phyloP scores from a whole-genome alignment of 306 rosid genomes.

The apple (Malus domestica) region DNA sequence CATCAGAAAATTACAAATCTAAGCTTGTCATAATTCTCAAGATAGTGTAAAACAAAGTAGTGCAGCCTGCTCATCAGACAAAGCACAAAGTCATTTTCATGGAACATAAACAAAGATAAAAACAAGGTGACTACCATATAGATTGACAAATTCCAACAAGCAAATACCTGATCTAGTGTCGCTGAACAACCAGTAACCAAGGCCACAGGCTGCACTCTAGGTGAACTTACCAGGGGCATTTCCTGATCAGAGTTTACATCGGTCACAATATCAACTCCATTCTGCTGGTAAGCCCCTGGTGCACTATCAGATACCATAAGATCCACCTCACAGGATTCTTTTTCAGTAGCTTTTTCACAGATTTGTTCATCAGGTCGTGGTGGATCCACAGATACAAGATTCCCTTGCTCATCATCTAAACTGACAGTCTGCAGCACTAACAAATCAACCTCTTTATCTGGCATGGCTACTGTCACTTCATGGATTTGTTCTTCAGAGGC shows the following conservation, averaged over 20 bases:
- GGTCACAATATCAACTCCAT: conserved; percentile 21
- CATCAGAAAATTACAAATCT: background rate
- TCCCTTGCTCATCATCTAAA: conserved; percentile 5
- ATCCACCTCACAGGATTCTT: conserved; percentile 14
- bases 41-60: background rate
- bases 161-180: conserved; percentile 27
- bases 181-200: conserved; percentile 5
- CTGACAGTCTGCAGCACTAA: conserved; percentile 14
- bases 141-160: background rate
- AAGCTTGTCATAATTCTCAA: background rate
- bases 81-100: background rate
- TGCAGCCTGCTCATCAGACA: background rate
- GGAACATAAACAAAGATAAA: background rate
- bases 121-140: background rate
- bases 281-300: conserved; percentile 29
- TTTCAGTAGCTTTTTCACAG: conserved; percentile 9
- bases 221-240: conserved; percentile 18
- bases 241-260: conserved; percentile 23
- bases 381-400: conserved; percentile 14
- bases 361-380: conserved; percentile 25
- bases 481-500: conserved; percentile 21
- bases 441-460: conserved; percentile 17
- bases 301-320: conserved; percentile 15
- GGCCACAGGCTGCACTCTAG: conserved; percentile 21
- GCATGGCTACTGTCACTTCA: background rate